These are phyloP conservation scores for Magnolia sinica DNA, from an alignment of 164 flowering plant genomes.

Conservation along the genomic window DNA sequence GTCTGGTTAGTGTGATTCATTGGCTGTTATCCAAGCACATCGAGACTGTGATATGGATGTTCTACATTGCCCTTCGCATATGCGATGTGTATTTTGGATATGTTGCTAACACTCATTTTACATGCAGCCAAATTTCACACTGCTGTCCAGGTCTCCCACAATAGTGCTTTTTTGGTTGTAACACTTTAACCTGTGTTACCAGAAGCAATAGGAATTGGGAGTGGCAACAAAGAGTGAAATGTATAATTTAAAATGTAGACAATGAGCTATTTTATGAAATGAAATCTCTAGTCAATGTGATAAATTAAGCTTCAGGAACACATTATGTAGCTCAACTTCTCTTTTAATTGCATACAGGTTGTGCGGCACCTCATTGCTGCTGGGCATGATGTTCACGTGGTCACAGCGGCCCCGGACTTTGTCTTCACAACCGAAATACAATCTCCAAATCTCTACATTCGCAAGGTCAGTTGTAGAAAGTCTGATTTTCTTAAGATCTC, in stretches of 20 bases:
- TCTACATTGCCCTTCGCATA: no score
- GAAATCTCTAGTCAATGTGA: background rate
- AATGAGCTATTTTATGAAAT: background rate
- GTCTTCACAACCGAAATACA: conserved; percentile 84
- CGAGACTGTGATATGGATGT: no score
- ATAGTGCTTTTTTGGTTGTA: no score
- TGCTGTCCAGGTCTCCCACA: no score
- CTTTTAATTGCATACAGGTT: conserved; percentile 44
- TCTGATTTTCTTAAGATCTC: background rate
- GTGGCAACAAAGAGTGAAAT: no score
- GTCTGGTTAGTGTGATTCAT: no score
- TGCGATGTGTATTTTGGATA: no score
- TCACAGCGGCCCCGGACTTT: conserved; percentile 89
- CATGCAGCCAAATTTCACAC: no score
- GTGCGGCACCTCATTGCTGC: conserved; percentile 75
- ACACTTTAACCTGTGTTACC: no score
- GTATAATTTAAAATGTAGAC: background rate
- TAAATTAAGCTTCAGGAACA: background rate
- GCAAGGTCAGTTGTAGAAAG: conserved; percentile 52
- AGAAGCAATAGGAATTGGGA: no score
- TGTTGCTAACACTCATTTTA: no score
- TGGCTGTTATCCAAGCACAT: no score
- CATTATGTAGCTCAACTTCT: background rate
- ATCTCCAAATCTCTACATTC: conserved; percentile 78
- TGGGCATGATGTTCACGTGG: conserved; percentile 93